These are phyloP conservation scores for Thuja plicata DNA, from an alignment of 83 land plant genomes.

Conservation along the genomic window DNA sequence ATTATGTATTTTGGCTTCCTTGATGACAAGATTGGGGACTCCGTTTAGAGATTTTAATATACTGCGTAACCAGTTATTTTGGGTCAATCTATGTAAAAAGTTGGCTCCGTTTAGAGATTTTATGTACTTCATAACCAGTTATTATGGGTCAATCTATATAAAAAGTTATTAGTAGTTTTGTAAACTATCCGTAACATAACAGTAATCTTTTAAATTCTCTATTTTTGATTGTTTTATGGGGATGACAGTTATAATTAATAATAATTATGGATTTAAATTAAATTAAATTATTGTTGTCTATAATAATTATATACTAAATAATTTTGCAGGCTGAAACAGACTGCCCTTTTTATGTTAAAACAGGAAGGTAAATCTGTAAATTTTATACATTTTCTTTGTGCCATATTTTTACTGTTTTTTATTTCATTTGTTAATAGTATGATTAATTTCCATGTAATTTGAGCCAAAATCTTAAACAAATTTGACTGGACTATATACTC, in stretches of 20 bases:
- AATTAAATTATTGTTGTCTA: background rate
- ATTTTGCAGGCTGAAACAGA: slow-evolving; percentile 67
- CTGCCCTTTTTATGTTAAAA: slow-evolving; percentile 82
- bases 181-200: background rate
- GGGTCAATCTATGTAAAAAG: background rate
- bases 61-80: background rate
- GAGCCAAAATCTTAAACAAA: background rate
- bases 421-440: background rate
- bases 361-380: slow-evolving; percentile 56
- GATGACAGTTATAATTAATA: background rate
- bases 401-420: background rate
- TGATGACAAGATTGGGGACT: background rate
- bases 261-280: background rate
- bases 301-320: background rate
- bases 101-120: background rate
- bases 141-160: background rate
- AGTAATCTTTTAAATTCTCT: background rate
- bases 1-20: background rate
- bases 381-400: background rate
- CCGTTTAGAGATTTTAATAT: background rate
- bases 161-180: background rate
- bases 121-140: background rate
- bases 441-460: background rate
- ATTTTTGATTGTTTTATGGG: too few relatives aligned
- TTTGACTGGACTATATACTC: background rate